These are phyloP conservation scores for Aspergillus ostianus DNA, from an alignment of 495 filamentous ascomycete species.

Conservation along the genomic window DNA sequence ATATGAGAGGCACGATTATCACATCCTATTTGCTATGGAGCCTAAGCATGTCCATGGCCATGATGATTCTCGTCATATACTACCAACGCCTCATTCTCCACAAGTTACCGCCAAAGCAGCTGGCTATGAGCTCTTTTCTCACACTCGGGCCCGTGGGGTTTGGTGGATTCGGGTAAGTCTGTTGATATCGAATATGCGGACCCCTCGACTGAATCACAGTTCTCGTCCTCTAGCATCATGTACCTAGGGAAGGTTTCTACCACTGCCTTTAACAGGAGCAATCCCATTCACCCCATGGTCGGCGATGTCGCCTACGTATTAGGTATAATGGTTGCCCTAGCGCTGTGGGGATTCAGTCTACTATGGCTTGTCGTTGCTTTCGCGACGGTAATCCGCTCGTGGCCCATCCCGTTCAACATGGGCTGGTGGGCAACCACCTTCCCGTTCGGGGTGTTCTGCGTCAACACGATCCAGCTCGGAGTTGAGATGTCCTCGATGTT, in stretches of 20 bases:
- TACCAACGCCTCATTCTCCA: conserved; percentile 46
- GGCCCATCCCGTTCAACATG: conserved; percentile 59
- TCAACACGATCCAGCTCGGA: conserved; percentile 46
- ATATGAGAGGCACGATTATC: conserved; percentile 40
- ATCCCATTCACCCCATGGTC: conserved; percentile 26
- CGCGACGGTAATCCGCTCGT: conserved; percentile 32
- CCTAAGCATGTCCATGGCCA: conserved; percentile 41
- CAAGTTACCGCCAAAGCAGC: conserved; percentile 44
- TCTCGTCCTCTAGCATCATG: conserved; percentile 26
- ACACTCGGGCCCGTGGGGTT: conserved; percentile 48
- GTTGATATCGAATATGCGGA: neutral
- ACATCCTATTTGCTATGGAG: conserved; percentile 48
- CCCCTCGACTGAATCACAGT: neutral
- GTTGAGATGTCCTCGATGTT: conserved; percentile 46
- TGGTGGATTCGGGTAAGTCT: conserved; percentile 40
- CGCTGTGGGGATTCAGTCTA: conserved; percentile 49
- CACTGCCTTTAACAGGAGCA: conserved; percentile 24
- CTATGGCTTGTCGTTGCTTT: conserved; percentile 51
- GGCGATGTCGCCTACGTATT: conserved; percentile 42
- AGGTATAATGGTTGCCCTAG: conserved; percentile 40
- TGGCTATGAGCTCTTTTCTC: conserved; percentile 46
- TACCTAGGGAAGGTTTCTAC: conserved; percentile 43
- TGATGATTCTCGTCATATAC: conserved; percentile 43
- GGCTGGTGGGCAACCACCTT: conserved; percentile 65
- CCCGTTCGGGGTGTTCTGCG: conserved; percentile 54